These are phyloP conservation scores for Plantago ovata DNA, from an alignment of 257 asterid species.

Conservation along the genomic window DNA sequence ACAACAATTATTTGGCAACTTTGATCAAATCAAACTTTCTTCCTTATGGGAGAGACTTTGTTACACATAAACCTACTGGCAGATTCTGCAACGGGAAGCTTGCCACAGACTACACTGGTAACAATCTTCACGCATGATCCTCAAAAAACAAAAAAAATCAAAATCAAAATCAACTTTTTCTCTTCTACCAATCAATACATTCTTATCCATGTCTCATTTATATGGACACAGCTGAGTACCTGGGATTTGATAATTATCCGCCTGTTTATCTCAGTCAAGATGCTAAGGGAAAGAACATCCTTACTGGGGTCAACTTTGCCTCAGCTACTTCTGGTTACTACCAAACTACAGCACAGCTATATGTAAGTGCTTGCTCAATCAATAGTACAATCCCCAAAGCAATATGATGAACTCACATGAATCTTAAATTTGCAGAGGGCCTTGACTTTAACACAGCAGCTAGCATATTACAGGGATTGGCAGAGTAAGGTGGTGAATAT, in stretches of 20 bases:
- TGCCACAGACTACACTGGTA: constrained; percentile 84
- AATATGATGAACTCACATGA: neutral
- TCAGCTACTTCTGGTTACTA: constrained; percentile 93
- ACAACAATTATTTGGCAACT: constrained; percentile 63
- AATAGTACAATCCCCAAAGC: neutral
- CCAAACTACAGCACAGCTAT: constrained; percentile 58
- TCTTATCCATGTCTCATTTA: constrained; percentile 9
- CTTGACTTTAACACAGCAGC: constrained; percentile 52
- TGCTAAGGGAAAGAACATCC: constrained; percentile 47
- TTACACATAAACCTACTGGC: constrained; percentile 67
- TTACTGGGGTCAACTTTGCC: constrained; percentile 73
- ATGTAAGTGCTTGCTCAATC: constrained; percentile 29
- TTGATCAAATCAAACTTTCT: constrained; percentile 77
- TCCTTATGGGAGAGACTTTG: constrained; percentile 86
- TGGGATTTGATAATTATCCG: constrained; percentile 73
- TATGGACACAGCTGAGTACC: constrained; percentile 55
- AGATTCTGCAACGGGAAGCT: constrained; percentile 91
- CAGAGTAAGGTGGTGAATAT: constrained; percentile 53
- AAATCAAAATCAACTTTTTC: no score
- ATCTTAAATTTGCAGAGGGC: constrained; percentile 48
- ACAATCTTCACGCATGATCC: neutral
- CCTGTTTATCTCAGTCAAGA: constrained; percentile 75
- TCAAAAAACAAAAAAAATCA: no score
- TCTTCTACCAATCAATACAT: neutral
- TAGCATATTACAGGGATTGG: constrained; percentile 59